These are phyloP conservation scores for Solanum etuberosum DNA, from an alignment of 257 asterid genomes.

Conservation along the genomic window DNA sequence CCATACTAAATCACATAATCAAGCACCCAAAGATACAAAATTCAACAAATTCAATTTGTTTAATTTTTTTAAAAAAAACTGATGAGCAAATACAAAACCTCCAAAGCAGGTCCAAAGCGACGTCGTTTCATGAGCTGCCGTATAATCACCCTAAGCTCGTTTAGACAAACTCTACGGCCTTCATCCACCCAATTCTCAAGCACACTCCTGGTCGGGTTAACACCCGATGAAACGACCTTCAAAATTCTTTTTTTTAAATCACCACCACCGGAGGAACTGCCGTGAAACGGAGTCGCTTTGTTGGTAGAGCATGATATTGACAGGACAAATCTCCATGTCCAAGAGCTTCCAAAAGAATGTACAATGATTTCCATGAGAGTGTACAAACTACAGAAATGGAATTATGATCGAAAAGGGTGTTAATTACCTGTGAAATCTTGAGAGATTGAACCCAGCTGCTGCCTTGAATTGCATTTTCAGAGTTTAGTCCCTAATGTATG, in stretches of 20 bases:
- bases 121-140: conserved; percentile 11
- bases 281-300: background rate
- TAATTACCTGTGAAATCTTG: background rate
- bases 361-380: background rate
- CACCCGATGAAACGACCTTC: conserved; percentile 1
- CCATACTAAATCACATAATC: background rate
- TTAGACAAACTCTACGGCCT: conserved; percentile 12
- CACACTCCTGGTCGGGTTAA: background rate
- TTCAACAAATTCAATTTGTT: background rate
- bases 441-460: background rate
- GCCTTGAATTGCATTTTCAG: background rate
- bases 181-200: conserved; percentile 25
- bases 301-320: background rate
- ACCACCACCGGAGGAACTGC: background rate
- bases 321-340: background rate
- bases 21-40: background rate
- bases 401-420: background rate
- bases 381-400: background rate
- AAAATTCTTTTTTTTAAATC: conserved; percentile 1
- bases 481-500: background rate
- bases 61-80: background rate
- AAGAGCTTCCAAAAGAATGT: background rate
- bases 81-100: conserved; percentile 8
- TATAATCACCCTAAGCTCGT: conserved; percentile 16
- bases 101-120: conserved; percentile 14